A percentile compares a stretch with the other conserved stretches of the same genome.
Evolutionary conservation across 1,284 basidiomycete species (phyloP).

Genomic region (Tranzscheliella williamsii): DNA sequence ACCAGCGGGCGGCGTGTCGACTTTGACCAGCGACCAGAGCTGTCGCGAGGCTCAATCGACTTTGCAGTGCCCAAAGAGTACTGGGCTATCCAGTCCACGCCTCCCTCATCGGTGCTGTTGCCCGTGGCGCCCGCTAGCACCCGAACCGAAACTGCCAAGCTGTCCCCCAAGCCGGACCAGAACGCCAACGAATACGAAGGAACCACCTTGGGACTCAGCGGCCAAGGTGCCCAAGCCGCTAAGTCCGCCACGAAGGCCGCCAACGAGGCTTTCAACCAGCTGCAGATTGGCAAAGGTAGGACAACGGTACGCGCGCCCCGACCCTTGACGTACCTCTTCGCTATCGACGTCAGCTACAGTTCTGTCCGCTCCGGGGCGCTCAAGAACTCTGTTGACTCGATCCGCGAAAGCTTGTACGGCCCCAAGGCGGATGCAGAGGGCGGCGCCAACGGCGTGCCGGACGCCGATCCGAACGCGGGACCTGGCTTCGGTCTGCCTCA

Average conservation of each 20-base stretch:
- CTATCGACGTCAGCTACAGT: slow-evolving; percentile 80
- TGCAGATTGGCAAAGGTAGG: slow-evolving; percentile 52
- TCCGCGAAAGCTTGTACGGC: slow-evolving; percentile 72
- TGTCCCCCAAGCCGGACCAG: slow-evolving; percentile 38
- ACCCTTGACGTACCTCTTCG: slow-evolving; percentile 81
- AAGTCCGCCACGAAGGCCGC: slow-evolving; percentile 55
- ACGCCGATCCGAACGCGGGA: slow-evolving; percentile 19
- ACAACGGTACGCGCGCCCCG: slow-evolving; percentile 56
- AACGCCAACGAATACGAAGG: slow-evolving; percentile 40
- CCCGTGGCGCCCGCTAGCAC: slow-evolving; percentile 51
- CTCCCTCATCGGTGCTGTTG: slow-evolving; percentile 41
- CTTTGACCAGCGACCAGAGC: slow-evolving; percentile 79
- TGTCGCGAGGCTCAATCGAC: slow-evolving; percentile 89
- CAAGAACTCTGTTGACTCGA: slow-evolving; percentile 70
- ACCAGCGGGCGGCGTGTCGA: slow-evolving; percentile 80
- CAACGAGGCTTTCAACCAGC: slow-evolving; percentile 49
- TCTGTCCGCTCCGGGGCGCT: slow-evolving; percentile 76
- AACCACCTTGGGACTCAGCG: slow-evolving; percentile 51
- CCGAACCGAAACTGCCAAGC: slow-evolving; percentile 44
- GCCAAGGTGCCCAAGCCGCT: slow-evolving; percentile 50
- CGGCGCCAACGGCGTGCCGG: slow-evolving; percentile 29
- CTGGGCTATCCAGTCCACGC: slow-evolving; percentile 71
- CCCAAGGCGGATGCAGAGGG: slow-evolving; percentile 28
- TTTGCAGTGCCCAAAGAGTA: slow-evolving; percentile 84
- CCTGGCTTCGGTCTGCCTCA: slow-evolving; percentile 58